Percentiles rank a stretch among this genome's conserved stretches.
Conservation (phyloP, 73 alveolate genomes). For the Stentor roeselii region DNA sequence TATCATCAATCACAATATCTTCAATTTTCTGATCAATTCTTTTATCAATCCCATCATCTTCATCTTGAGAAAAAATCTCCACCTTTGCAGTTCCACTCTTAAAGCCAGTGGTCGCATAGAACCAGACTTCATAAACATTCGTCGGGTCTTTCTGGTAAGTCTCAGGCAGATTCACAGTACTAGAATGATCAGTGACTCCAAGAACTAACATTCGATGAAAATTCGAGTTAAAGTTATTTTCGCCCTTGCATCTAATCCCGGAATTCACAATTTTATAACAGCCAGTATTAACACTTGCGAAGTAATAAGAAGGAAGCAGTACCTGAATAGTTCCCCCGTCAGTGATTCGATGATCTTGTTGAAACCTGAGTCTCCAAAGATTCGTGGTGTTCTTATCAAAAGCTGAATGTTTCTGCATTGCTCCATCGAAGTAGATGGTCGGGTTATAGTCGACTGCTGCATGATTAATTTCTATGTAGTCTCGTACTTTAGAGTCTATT, state of each 20-base stretch:
- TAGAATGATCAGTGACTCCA: neutral
- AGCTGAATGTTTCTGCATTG: neutral
- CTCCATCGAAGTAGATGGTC: neutral
- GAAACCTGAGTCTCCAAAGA: neutral
- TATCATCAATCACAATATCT: neutral
- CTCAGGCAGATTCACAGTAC: neutral
- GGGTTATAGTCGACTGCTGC: neutral
- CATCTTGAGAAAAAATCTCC: conserved; percentile 9
- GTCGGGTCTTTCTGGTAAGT: neutral
- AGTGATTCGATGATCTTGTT: neutral
- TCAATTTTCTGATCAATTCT: neutral
- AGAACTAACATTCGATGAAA: neutral
- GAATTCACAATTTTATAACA: conserved; percentile 9
- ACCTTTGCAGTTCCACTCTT: neutral
- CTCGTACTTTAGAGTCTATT: neutral
- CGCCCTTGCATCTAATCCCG: conserved; percentile 12
- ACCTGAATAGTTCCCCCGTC: conserved; percentile 23
- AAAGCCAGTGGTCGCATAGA: conserved; percentile 12
- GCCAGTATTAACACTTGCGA: neutral
- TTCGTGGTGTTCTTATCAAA: neutral
- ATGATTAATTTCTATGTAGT: conserved; percentile 13
- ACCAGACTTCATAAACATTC: neutral
- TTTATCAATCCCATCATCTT: neutral
- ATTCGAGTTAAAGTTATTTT: neutral
- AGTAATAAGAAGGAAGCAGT: neutral